Evolutionary conservation across 176 grass and related monocot species (phyloP).

Genomic region (Aegilops longissima): DNA sequence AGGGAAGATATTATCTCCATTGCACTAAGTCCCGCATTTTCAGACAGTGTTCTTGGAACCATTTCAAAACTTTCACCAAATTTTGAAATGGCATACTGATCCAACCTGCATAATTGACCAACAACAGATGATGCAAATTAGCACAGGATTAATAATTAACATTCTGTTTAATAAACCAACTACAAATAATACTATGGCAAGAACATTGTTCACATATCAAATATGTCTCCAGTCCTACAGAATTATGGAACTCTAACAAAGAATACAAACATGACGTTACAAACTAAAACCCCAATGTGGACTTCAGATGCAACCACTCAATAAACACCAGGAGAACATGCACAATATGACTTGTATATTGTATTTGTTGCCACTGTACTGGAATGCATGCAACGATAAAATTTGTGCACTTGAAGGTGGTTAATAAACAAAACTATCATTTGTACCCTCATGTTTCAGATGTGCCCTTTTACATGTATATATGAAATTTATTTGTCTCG

Average conservation of each 20-base stretch:
- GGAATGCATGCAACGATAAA: no score
- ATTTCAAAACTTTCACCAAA: slow-evolving; percentile 97
- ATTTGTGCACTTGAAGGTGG: no score
- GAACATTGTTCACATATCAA: slow-evolving; percentile 3
- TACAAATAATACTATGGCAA: background rate
- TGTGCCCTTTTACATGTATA: no score
- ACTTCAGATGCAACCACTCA: background rate
- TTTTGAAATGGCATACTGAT: slow-evolving; percentile 95
- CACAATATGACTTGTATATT: background rate
- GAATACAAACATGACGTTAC: no score
- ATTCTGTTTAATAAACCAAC: background rate
- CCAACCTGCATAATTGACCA: slow-evolving; percentile 60
- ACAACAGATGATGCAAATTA: background rate
- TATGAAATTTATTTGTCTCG: no score
- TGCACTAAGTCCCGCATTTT: slow-evolving; percentile 84
- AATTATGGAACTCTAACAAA: background rate
- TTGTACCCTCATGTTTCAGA: no score
- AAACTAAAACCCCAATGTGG: no score
- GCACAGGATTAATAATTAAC: background rate
- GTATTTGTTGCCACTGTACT: no score
- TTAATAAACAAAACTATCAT: no score
- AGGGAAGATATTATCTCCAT: slow-evolving; percentile 95
- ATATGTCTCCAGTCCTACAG: background rate
- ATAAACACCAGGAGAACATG: background rate
- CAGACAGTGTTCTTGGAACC: slow-evolving; percentile 83